phyloP scores from a whole-genome alignment of 768 basidiomycete genomes.

The Agaricus subrufescens region DNA sequence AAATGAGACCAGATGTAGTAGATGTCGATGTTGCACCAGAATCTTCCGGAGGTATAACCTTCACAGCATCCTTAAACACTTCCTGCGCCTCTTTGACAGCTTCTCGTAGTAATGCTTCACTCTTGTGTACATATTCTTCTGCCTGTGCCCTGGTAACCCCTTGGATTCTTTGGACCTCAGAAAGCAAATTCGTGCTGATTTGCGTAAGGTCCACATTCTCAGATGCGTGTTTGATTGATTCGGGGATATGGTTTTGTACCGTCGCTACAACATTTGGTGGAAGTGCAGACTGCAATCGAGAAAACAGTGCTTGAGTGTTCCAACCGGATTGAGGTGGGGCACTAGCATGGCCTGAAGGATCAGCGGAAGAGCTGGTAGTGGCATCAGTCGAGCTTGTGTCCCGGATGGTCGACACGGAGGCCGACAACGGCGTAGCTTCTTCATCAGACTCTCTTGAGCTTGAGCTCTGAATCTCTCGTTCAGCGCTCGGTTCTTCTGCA shows the following conservation, averaged over 20 bases:
- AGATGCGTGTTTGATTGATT: constrained; percentile 56
- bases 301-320: constrained; percentile 46
- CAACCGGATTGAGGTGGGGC: constrained; percentile 18
- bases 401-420: constrained; percentile 11
- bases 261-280: constrained; percentile 70
- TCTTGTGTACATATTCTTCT: constrained; percentile 80
- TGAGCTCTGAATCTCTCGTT: not conserved
- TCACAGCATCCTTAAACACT: constrained; percentile 83
- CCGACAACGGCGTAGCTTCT: constrained; percentile 8
- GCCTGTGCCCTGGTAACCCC: constrained; percentile 72
- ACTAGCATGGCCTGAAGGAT: not conserved
- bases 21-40: constrained; percentile 16
- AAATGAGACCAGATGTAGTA: constrained; percentile 41
- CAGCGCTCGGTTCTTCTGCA: constrained; percentile 1
- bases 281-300: constrained; percentile 68
- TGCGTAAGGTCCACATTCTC: constrained; percentile 66
- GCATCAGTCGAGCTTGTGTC: not conserved
- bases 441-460: not conserved
- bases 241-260: constrained; percentile 65
- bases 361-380: not conserved
- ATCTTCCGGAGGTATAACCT: constrained; percentile 82
- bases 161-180: constrained; percentile 71
- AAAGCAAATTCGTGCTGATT: constrained; percentile 55
- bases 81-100: constrained; percentile 80
- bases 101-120: constrained; percentile 58